Evolutionary conservation across 306 rosid genomes (phyloP).

Genomic region (Echinosophora koreensis): DNA sequence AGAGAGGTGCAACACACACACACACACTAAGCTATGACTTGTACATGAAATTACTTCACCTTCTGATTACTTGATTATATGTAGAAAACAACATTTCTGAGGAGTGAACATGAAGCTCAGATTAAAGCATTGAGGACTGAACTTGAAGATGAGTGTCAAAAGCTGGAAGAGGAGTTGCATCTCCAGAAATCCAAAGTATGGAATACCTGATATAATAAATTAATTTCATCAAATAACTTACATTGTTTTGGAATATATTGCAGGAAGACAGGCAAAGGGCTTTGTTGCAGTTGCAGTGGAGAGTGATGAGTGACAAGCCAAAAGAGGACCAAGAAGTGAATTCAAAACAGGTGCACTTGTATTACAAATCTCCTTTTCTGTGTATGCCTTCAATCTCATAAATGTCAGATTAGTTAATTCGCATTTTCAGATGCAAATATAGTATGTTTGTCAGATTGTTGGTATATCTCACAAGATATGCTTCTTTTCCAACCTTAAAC

Average conservation of each 20-base stretch:
- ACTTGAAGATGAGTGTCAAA: constrained; percentile 83
- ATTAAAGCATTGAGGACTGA: constrained; percentile 77
- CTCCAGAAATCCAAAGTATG: constrained; percentile 88
- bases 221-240: neutral
- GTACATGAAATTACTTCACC: constrained; percentile 32
- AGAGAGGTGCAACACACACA: constrained; percentile 66
- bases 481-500: constrained; percentile 31
- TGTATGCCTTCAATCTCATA: constrained; percentile 35
- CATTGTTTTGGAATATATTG: constrained; percentile 39
- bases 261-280: constrained; percentile 98
- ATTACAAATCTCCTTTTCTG: constrained; percentile 12
- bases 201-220: constrained; percentile 41
- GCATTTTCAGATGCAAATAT: constrained; percentile 20
- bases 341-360: constrained; percentile 73
- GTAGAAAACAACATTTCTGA: constrained; percentile 70
- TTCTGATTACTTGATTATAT: constrained; percentile 37
- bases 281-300: constrained; percentile 95
- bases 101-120: constrained; percentile 85
- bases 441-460: constrained; percentile 24
- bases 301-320: constrained; percentile 89
- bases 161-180: constrained; percentile 89
- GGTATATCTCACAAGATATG: constrained; percentile 17
- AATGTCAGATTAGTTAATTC: constrained; percentile 40
- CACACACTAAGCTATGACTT: constrained; percentile 16
- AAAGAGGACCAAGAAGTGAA: constrained; percentile 90